Conservation (phyloP, 2,329 filamentous ascomycete species). For the Talaromyces pinophilus region DNA sequence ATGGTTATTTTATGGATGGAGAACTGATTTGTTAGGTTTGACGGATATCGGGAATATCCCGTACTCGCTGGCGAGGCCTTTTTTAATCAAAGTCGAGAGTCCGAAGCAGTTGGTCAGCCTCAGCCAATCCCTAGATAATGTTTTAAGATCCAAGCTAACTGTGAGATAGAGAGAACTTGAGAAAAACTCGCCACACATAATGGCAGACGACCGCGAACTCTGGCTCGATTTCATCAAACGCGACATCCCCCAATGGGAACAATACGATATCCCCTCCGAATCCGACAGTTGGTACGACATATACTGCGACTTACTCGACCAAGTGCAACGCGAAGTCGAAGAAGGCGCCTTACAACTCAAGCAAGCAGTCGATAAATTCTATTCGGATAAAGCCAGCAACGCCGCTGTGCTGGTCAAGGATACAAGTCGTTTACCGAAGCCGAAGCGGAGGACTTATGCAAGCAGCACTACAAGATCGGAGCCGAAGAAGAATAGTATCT, state of each 20-base stretch:
- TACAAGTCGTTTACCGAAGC: slow-evolving; percentile 9
- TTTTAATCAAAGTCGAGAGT: slow-evolving; percentile 71
- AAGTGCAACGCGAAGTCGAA: slow-evolving; percentile 59
- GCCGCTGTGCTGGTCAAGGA: slow-evolving; percentile 29
- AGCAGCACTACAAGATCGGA: slow-evolving; percentile 27
- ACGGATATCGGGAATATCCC: slow-evolving; percentile 71
- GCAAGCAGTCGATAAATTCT: slow-evolving; percentile 59
- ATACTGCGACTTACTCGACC: slow-evolving; percentile 67
- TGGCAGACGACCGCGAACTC: slow-evolving; percentile 67
- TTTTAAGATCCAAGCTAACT: slow-evolving; percentile 18
- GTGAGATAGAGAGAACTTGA: slow-evolving; percentile 61
- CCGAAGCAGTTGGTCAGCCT: slow-evolving; percentile 68
- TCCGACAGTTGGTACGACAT: slow-evolving; percentile 74
- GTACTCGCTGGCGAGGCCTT: slow-evolving; percentile 64
- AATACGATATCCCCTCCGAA: slow-evolving; percentile 66
- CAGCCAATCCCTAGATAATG: background rate
- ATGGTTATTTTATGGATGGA: background rate
- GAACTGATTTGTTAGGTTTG: slow-evolving; percentile 50
- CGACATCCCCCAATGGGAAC: slow-evolving; percentile 70
- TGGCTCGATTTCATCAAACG: slow-evolving; percentile 79
- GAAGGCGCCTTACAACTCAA: slow-evolving; percentile 61
- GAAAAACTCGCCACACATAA: slow-evolving; percentile 72
- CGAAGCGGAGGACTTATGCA: slow-evolving; percentile 13
- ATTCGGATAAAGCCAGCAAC: slow-evolving; percentile 60
- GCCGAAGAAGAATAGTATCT: slow-evolving; percentile 38